Conservation (phyloP, 2,329 filamentous ascomycete species). For the Paraphaeosphaeria minitans region DNA sequence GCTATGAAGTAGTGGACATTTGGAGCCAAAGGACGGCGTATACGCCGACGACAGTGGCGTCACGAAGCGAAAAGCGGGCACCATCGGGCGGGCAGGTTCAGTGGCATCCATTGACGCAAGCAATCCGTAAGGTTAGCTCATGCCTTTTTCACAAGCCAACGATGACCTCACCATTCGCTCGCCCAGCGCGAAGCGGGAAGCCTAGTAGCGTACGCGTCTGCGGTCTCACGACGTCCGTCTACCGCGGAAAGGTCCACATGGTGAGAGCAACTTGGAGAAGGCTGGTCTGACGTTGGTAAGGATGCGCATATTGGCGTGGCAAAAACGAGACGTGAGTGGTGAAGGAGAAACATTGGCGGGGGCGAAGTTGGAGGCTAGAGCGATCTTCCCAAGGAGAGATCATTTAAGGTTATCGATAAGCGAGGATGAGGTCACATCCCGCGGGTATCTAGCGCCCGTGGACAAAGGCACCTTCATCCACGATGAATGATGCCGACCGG, state of each 20-base stretch:
- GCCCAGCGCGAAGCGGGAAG: background rate
- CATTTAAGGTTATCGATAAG: constrained; percentile 12
- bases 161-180: constrained; percentile 5
- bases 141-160: background rate
- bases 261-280: background rate
- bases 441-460: background rate
- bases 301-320: background rate
- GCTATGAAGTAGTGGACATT: constrained; percentile 4
- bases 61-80: background rate
- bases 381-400: constrained; percentile 12
- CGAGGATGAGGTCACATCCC: constrained; percentile 11
- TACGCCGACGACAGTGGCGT: constrained; percentile 19
- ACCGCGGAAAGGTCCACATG: background rate
- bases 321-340: constrained; percentile 8
- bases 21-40: background rate
- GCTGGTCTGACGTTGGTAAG: background rate
- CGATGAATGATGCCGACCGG: background rate
- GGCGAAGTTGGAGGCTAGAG: background rate
- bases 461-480: background rate
- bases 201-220: background rate
- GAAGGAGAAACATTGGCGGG: background rate
- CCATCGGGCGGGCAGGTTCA: background rate
- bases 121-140: background rate
- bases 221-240: constrained; percentile 1
- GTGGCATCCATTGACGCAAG: background rate